phyloP scores from a whole-genome alignment of 2,329 filamentous ascomycete genomes.

The Colletotrichum sp. region DNA sequence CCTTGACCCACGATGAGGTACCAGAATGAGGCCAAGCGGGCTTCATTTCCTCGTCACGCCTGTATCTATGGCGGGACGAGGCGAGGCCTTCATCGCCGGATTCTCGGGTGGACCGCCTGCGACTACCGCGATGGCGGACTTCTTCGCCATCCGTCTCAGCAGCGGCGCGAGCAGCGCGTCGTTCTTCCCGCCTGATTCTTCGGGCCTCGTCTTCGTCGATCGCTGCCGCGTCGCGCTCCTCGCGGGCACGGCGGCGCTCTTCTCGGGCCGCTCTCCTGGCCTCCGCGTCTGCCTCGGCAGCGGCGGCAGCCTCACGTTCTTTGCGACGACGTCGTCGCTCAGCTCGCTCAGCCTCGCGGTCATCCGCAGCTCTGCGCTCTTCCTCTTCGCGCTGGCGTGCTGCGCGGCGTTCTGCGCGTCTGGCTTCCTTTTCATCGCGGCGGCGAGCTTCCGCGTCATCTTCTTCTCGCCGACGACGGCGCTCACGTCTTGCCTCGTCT shows the following conservation, averaged over 20 bases:
- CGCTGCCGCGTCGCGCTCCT: constrained; percentile 36
- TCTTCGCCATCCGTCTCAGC: constrained; percentile 40
- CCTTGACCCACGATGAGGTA: constrained; percentile 70
- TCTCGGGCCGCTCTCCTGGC: constrained; percentile 49
- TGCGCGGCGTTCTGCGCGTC: constrained; percentile 58
- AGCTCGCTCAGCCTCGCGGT: constrained; percentile 51
- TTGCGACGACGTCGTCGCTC: constrained; percentile 55
- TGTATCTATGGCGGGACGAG: constrained; percentile 36
- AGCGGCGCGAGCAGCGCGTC: constrained; percentile 44
- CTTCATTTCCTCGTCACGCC: constrained; percentile 30
- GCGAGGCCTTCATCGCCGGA: constrained; percentile 48
- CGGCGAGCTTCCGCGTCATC: constrained; percentile 55
- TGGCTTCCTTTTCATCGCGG: constrained; percentile 63
- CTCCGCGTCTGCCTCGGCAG: constrained; percentile 51
- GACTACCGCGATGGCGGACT: constrained; percentile 37
- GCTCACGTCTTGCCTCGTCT: constrained; percentile 61
- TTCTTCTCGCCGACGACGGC: constrained; percentile 59
- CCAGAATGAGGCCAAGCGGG: constrained; percentile 66
- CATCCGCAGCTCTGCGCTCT: constrained; percentile 54
- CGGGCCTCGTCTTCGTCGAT: constrained; percentile 60
- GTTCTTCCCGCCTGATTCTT: constrained; percentile 57
- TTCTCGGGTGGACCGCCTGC: constrained; percentile 44
- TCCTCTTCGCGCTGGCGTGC: constrained; percentile 53
- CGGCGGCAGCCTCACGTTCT: constrained; percentile 50
- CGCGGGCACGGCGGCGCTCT: constrained; percentile 54